phyloP scores from a whole-genome alignment of 371 early-diverging fungal species.

The Actinomucor elegans region DNA sequence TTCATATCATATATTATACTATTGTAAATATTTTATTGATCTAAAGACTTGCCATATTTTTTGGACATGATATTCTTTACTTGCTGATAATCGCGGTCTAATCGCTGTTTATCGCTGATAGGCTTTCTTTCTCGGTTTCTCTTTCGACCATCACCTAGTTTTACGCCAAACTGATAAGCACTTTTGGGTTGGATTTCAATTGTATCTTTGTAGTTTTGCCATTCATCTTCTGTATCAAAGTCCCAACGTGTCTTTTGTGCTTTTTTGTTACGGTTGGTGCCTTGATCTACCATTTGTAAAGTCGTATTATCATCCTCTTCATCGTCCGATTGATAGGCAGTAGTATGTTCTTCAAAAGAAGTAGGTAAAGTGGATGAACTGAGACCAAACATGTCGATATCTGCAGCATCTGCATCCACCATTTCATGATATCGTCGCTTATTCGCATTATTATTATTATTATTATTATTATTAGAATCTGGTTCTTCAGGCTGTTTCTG shows the following conservation, averaged over 20 bases:
- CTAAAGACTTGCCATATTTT: constrained; percentile 50
- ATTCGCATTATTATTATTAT: constrained; percentile 1
- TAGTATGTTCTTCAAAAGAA: constrained; percentile 42
- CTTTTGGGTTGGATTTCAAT: constrained; percentile 75
- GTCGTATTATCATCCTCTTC: constrained; percentile 39
- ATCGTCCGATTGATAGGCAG: constrained; percentile 57
- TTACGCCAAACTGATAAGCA: constrained; percentile 78
- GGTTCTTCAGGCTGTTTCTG: background rate
- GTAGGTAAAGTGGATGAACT: constrained; percentile 46
- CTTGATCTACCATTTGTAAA: constrained; percentile 61
- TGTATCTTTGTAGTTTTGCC: constrained; percentile 68
- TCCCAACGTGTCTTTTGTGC: constrained; percentile 72
- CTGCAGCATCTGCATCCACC: constrained; percentile 42
- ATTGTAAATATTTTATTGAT: constrained; percentile 11
- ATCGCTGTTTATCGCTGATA: constrained; percentile 56
- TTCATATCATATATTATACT: too few relatives aligned
- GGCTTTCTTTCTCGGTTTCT: constrained; percentile 52
- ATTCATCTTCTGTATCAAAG: constrained; percentile 79
- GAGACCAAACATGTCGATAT: constrained; percentile 49
- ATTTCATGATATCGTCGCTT: constrained; percentile 10
- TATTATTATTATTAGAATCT: constrained; percentile 8
- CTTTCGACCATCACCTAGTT: constrained; percentile 69
- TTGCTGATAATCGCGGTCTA: constrained; percentile 69
- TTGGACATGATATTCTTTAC: constrained; percentile 69
- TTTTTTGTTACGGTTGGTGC: constrained; percentile 68